Evolutionary conservation across 1,139 yeast species (phyloP).

Genomic region (Lizanozyma gosingica): DNA sequence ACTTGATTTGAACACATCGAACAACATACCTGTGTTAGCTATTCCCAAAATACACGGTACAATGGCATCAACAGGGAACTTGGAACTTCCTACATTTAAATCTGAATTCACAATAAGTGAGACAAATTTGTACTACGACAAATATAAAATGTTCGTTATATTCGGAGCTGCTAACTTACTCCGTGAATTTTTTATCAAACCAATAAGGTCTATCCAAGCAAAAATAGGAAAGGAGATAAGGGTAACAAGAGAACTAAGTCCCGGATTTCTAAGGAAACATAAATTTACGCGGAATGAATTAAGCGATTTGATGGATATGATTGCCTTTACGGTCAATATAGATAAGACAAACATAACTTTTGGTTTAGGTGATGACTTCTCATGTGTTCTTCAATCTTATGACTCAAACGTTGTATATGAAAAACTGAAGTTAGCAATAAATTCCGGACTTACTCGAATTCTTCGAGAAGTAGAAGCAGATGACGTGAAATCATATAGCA

Average conservation of each 20-base stretch:
- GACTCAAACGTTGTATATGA: conserved; percentile 10
- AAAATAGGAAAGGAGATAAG: background rate
- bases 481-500: conserved; percentile 1
- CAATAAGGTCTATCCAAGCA: background rate
- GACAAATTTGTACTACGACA: background rate
- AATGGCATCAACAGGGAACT: background rate
- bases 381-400: conserved; percentile 37
- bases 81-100: background rate
- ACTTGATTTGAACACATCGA: conserved; percentile 10
- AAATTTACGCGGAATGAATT: background rate
- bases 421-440: background rate
- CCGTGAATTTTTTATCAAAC: background rate
- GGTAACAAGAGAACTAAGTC: background rate
- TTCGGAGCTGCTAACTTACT: background rate
- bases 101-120: background rate
- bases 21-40: background rate
- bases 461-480: conserved; percentile 42
- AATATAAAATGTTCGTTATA: background rate
- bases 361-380: conserved; percentile 39
- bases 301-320: conserved; percentile 5
- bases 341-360: conserved; percentile 17
- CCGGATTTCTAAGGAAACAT: background rate
- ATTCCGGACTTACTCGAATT: conserved; percentile 8
- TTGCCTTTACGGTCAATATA: conserved; percentile 13
- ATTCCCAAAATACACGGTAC: background rate